These are phyloP conservation scores for Leptographium lundbergii DNA, from an alignment of 2,329 filamentous ascomycete species.

Conservation along the genomic window DNA sequence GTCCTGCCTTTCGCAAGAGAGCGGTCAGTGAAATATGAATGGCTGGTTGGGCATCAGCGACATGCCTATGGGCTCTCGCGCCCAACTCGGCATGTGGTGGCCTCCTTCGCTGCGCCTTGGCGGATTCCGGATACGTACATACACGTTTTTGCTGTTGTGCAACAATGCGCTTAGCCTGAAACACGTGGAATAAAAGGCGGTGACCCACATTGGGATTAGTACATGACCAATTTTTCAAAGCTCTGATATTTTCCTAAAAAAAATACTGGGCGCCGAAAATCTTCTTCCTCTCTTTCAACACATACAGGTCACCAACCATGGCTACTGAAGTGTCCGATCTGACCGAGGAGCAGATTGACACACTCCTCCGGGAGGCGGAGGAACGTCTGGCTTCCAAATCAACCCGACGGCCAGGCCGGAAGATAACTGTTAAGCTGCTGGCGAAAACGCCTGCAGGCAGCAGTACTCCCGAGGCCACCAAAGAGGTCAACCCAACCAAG, in stretches of 20 bases:
- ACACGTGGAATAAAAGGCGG: background rate
- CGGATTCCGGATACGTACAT: background rate
- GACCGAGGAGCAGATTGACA: constrained; percentile 24
- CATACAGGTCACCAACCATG: constrained; percentile 11
- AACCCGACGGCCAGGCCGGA: background rate
- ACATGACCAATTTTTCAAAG: background rate
- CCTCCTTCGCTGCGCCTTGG: background rate
- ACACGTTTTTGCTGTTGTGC: background rate
- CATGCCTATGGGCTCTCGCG: constrained; percentile 1
- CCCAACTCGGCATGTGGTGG: constrained; percentile 5
- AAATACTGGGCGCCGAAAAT: background rate
- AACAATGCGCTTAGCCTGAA: background rate
- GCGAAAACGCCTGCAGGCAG: background rate
- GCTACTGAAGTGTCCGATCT: constrained; percentile 14
- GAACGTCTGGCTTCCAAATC: constrained; percentile 19
- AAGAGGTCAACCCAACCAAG: constrained; percentile 8
- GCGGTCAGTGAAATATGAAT: constrained; percentile 20
- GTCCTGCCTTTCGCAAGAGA: constrained; percentile 11
- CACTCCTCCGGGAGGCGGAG: constrained; percentile 26
- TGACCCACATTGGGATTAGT: background rate
- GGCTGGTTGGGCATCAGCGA: constrained; percentile 22
- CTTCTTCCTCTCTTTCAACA: background rate
- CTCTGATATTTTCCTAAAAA: background rate
- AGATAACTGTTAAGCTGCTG: background rate
- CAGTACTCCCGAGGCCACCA: constrained; percentile 6